Conservation (phyloP, 1,284 basidiomycete species). For the Marasmius oreades region DNA sequence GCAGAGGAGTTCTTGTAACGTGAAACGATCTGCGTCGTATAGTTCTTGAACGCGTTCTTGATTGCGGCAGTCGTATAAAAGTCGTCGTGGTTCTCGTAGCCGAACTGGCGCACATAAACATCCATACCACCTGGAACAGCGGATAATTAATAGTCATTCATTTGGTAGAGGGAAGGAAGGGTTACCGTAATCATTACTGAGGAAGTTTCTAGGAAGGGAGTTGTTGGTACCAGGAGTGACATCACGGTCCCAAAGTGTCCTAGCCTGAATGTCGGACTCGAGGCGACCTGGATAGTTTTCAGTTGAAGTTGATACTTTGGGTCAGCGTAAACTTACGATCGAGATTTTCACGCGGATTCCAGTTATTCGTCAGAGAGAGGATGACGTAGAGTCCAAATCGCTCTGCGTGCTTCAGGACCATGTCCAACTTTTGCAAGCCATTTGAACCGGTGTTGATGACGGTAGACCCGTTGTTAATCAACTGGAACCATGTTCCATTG, state of each 20-base stretch:
- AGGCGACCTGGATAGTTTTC: conserved; percentile 7
- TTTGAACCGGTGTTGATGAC: conserved; percentile 60
- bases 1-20: conserved; percentile 50
- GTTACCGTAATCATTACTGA: conserved; percentile 64
- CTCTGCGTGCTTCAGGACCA: conserved; percentile 54
- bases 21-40: conserved; percentile 47
- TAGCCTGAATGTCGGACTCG: conserved; percentile 14
- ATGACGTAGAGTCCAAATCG: conserved; percentile 58
- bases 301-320: not conserved
- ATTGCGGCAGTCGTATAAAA: conserved; percentile 54
- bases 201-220: conserved; percentile 43
- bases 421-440: conserved; percentile 66
- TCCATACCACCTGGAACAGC: conserved; percentile 56
- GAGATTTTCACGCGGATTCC: conserved; percentile 43
- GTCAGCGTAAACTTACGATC: conserved; percentile 21
- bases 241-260: conserved; percentile 27
- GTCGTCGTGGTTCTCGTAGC: conserved; percentile 44
- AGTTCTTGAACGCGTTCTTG: conserved; percentile 51
- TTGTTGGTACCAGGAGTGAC: conserved; percentile 35
- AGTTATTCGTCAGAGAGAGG: conserved; percentile 70
- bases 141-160: conserved; percentile 5
- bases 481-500: conserved; percentile 57
- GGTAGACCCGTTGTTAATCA: conserved; percentile 41
- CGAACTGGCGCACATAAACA: conserved; percentile 54
- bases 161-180: not conserved